These are phyloP conservation scores for Lumnitzera racemosa DNA, from an alignment of 345 rosid genomes.

Conservation along the genomic window DNA sequence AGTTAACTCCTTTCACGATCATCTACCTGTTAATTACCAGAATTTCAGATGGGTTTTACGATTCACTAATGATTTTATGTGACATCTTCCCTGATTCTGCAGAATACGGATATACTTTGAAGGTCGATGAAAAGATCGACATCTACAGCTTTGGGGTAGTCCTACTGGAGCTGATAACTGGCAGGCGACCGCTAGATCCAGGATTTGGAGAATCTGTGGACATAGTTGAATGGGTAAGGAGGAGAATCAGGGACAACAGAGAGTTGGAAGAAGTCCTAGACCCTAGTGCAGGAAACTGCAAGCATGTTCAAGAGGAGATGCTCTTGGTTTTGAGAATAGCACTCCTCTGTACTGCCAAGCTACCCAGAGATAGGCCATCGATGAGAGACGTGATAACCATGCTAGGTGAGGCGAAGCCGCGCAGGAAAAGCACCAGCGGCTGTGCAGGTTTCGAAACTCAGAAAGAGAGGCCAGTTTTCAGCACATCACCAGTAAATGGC, in stretches of 20 bases:
- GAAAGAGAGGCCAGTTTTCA: conserved; percentile 50
- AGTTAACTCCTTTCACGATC: conserved; percentile 2
- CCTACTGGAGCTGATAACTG: conserved; percentile 71
- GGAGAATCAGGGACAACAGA: conserved; percentile 53
- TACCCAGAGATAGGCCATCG: conserved; percentile 84
- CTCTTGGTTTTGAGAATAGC: conserved; percentile 76
- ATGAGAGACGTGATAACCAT: conserved; percentile 86
- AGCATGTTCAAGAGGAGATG: conserved; percentile 92
- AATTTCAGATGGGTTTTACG: neutral
- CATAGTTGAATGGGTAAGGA: conserved; percentile 70
- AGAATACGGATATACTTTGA: conserved; percentile 88
- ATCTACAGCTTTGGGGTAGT: conserved; percentile 88
- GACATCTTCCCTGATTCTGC: conserved; percentile 8
- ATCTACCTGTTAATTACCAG: neutral
- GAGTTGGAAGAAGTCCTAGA: conserved; percentile 64
- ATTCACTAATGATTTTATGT: neutral
- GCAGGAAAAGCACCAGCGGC: conserved; percentile 67
- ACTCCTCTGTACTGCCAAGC: conserved; percentile 78
- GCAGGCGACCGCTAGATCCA: conserved; percentile 57
- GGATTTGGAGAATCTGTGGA: conserved; percentile 63
- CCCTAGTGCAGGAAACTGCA: conserved; percentile 63
- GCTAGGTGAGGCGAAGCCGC: conserved; percentile 91
- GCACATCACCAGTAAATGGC: conserved; percentile 72
- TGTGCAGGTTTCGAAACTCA: conserved; percentile 20
- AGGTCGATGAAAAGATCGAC: conserved; percentile 93